Evolutionary conservation across 1,139 yeast genomes (phyloP), one percentile per base, ranked within the genome.

Genomic region (Zygosaccharomyces sapae): DNA sequence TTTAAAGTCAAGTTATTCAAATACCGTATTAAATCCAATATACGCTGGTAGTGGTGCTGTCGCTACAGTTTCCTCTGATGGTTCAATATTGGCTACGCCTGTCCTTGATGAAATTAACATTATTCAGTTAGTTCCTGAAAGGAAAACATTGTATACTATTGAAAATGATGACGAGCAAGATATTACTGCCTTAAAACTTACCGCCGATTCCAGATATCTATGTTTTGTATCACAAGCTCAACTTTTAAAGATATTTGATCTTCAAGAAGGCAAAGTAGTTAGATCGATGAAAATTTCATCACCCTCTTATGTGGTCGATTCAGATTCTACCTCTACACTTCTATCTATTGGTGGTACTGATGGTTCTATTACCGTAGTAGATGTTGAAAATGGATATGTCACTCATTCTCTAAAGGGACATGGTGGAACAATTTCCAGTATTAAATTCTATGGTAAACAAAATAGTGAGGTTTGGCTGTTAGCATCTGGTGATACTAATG

Each of bases 321-420:
- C 79, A 29, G 98, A 92, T 65, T 66, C 79, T 4, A 88, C 97
- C 0, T 85, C 96, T 12, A 80, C 95, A 3, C 72, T 92, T 43
- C 80, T 90, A 61, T 95, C 96, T 33, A 83, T 94, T 60, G 99
- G 99, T 43, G 92, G 96, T 41, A 86, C 97, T 0, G 98, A 94
- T 65, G 97, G 98, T 43, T 79, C 82, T 36, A 85, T 90, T 18
- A 83, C 88, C 43, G 95, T 94, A 1, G 89, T 96, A 86, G 98
- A 92, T 66, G 76, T 92, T 39, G 90, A 81, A 55, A 90, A 90
- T 31, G 92, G 95, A 1, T 88, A 77, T 55, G 79, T 85, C 1
- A 92, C 98, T 0, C 98, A 92, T 68, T 82, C 88, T 12, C 76
- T 92, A 52, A 84, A 87, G 64, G 97, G 98, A 0, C 99, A 94